These are phyloP conservation scores for Saprolegnia diclina DNA, from an alignment of 352 stramenopile species.

Conservation along the genomic window DNA sequence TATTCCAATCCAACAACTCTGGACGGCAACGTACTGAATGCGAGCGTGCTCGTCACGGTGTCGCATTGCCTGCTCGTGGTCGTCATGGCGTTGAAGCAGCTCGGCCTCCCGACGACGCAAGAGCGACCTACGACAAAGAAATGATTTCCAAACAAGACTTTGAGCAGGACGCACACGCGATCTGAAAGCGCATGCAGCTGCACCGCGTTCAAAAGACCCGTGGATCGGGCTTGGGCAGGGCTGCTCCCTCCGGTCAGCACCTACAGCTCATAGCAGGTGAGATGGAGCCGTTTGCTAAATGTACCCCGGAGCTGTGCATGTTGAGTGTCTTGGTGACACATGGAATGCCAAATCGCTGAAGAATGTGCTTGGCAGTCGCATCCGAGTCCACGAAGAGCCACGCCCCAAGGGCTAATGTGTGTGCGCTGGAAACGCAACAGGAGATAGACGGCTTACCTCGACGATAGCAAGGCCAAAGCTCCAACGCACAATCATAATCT, in stretches of 20 bases:
- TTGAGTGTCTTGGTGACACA: conserved; percentile 28
- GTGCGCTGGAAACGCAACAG: conserved; percentile 2
- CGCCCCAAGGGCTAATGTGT: conserved; percentile 15
- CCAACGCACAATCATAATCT: not conserved
- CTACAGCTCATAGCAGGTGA: not conserved
- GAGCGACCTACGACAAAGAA: not conserved
- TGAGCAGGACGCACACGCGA: not conserved
- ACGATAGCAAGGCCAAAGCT: not conserved
- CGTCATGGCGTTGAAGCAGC: not conserved
- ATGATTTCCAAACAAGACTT: not conserved
- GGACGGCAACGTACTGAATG: too few species aligned
- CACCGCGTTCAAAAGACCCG: not conserved
- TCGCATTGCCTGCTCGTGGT: too few species aligned
- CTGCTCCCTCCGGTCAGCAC: not conserved
- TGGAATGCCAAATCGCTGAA: conserved; percentile 26
- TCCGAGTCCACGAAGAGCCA: conserved; percentile 29
- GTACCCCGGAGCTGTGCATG: conserved; percentile 29
- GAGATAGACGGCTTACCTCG: conserved; percentile 16
- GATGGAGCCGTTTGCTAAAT: not conserved
- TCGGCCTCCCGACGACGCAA: not conserved
- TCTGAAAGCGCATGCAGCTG: not conserved
- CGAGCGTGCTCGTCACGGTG: too few species aligned
- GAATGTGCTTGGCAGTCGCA: conserved; percentile 25
- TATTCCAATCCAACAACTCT: too few species aligned
- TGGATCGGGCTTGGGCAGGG: not conserved